Conservation (phyloP, 1,284 basidiomycete genomes). For the Boletellus deceptivus region DNA sequence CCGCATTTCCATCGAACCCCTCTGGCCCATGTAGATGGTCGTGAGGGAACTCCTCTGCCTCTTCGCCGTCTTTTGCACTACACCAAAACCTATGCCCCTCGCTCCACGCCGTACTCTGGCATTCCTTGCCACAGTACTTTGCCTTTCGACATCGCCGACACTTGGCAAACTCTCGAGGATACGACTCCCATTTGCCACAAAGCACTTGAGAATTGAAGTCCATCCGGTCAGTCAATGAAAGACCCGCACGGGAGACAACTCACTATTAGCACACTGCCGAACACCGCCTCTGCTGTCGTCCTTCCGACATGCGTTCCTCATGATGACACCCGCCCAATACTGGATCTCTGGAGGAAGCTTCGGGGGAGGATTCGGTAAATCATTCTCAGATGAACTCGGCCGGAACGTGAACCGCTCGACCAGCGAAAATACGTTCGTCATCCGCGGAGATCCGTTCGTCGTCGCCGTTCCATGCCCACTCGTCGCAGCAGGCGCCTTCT, state of each 20-base stretch:
- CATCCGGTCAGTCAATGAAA: neutral
- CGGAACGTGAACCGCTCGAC: conserved; percentile 97
- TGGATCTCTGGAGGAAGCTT: conserved; percentile 89
- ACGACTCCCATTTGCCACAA: conserved; percentile 93
- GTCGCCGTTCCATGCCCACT: conserved; percentile 14
- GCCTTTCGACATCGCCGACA: conserved; percentile 95
- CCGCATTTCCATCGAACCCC: conserved; percentile 7
- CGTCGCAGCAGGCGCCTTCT: conserved; percentile 27
- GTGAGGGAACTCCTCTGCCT: conserved; percentile 41
- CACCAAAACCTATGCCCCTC: conserved; percentile 95
- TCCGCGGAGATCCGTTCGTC: conserved; percentile 33
- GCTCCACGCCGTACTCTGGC: conserved; percentile 96
- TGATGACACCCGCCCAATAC: conserved; percentile 99
- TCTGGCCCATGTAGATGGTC: conserved; percentile 21
- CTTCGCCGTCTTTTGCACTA: conserved; percentile 71
- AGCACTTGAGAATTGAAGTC: conserved; percentile 55
- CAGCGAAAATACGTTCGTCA: conserved; percentile 91
- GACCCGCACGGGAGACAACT: conserved; percentile 26
- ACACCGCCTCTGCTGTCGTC: conserved; percentile 92
- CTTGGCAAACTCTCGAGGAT: conserved; percentile 95
- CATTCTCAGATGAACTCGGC: conserved; percentile 77
- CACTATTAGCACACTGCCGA: conserved; percentile 95
- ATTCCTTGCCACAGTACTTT: conserved; percentile 98
- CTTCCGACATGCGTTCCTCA: conserved; percentile 98
- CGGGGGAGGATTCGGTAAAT: conserved; percentile 68